Percentiles rank a stretch among this genome's conserved stretches.
Evolutionary conservation across 306 rosid species (phyloP).

Genomic region (Malus asiatica): DNA sequence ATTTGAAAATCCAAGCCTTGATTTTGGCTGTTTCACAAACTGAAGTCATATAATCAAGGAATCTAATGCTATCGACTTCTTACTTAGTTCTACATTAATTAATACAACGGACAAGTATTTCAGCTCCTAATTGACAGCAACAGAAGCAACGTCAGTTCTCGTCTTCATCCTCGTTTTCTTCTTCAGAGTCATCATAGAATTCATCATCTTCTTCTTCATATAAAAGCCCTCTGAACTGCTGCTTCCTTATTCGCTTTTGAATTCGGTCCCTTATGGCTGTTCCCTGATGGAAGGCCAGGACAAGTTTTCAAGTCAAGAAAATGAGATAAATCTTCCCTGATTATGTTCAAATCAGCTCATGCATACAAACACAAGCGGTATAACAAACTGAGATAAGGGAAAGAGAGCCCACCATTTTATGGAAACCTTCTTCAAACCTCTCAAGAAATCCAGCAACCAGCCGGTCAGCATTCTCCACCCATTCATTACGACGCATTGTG

Average conservation of each 20-base stretch:
- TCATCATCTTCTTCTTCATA: conserved; percentile 33
- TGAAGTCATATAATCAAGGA: not conserved
- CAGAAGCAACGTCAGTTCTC: conserved; percentile 28
- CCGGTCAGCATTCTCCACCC: conserved; percentile 99
- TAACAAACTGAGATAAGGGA: not conserved
- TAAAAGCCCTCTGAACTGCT: conserved; percentile 39
- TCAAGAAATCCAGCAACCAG: conserved; percentile 96
- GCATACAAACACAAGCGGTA: not conserved
- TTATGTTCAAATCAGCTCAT: conserved; percentile 5
- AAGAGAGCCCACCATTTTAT: conserved; percentile 71
- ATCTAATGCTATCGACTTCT: not conserved
- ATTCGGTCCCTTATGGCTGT: conserved; percentile 92
- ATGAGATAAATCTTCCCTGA: conserved; percentile 1
- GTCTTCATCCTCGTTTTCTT: conserved; percentile 29
- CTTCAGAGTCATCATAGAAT: conserved; percentile 36
- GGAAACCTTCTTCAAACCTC: conserved; percentile 99
- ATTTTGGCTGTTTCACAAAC: not conserved
- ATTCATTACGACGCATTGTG: conserved; percentile 87
- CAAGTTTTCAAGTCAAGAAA: not conserved
- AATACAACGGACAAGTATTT: not conserved
- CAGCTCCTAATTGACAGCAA: not conserved
- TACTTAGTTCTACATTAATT: not conserved
- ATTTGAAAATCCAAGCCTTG: not conserved
- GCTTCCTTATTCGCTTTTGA: conserved; percentile 75
- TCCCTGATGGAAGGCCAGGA: conserved; percentile 41